Percentiles rank a stretch among this genome's conserved stretches.
Conservation (phyloP, 169 alveolate genomes). For the Babesia bigemina region DNA sequence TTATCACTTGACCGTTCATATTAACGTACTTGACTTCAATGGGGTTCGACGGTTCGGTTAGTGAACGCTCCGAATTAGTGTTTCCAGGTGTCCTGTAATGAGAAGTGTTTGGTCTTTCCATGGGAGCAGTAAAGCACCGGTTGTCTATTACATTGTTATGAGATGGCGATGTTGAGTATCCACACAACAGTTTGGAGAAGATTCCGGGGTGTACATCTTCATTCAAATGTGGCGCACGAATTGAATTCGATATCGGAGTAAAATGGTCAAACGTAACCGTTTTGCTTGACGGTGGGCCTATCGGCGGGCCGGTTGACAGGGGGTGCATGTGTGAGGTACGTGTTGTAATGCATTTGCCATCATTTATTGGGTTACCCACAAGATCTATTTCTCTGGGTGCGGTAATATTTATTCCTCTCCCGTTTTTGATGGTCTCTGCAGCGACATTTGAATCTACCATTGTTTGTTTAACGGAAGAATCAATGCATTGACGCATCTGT, state of each 20-base stretch:
- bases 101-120: not conserved
- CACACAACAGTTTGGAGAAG: not conserved
- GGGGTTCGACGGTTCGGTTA: not conserved
- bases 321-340: too few relatives aligned
- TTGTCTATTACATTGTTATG: not conserved
- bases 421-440: not conserved
- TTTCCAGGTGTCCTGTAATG: not conserved
- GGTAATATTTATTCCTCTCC: not conserved
- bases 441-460: not conserved
- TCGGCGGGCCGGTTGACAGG: too few relatives aligned
- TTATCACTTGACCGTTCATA: constrained; percentile 25
- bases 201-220: not conserved
- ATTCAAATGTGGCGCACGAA: not conserved
- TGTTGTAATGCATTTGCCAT: too few relatives aligned
- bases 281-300: not conserved
- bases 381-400: not conserved
- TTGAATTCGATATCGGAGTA: too few relatives aligned
- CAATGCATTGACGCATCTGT: constrained; percentile 4
- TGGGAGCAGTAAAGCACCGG: constrained; percentile 11
- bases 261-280: not conserved
- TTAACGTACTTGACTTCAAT: constrained; percentile 28
- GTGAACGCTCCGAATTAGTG: not conserved
- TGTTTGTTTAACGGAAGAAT: not conserved
- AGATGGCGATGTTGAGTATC: not conserved
- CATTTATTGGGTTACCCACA: not conserved